These are phyloP conservation scores for Entophlyctis luteolus DNA, from an alignment of 192 early-diverging fungal species.

Conservation along the genomic window DNA sequence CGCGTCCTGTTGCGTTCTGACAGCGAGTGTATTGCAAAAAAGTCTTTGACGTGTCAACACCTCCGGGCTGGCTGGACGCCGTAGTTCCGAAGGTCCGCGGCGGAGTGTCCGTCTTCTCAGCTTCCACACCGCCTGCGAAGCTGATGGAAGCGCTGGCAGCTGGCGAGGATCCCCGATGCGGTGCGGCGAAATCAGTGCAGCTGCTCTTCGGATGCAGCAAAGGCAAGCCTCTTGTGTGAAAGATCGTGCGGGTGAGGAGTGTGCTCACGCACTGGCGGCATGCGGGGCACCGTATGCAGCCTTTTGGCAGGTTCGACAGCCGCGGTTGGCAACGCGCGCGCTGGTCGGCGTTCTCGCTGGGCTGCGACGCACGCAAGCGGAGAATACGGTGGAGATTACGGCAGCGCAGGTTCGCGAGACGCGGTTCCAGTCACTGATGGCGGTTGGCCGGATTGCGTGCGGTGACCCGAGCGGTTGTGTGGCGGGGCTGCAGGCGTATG, in stretches of 20 bases:
- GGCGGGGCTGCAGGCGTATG: no score
- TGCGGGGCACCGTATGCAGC: no score
- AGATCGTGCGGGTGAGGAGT: neutral
- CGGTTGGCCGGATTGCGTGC: no score
- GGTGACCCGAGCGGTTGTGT: no score
- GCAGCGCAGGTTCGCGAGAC: slow-evolving; percentile 5
- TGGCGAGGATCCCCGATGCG: neutral
- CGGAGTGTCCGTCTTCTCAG: no score
- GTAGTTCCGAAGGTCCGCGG: no score
- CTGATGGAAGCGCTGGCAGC: neutral
- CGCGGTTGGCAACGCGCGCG: neutral
- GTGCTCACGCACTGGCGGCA: no score
- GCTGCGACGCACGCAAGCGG: neutral
- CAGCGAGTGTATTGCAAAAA: neutral
- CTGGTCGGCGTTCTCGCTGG: neutral
- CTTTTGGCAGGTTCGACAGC: slow-evolving; percentile 5
- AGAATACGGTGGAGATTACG: neutral
- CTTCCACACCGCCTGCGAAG: neutral
- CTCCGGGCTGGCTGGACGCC: no score
- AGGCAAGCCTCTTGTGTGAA: neutral
- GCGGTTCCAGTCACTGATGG: neutral
- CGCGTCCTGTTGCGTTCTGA: neutral
- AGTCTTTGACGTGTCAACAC: no score
- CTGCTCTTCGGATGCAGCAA: slow-evolving; percentile 7
- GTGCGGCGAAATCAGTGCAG: neutral